A percentile compares a stretch with the other conserved stretches of the same genome.
Conservation (phyloP, 768 basidiomycete species). For the Lanmaoa pseudosensibilis region DNA sequence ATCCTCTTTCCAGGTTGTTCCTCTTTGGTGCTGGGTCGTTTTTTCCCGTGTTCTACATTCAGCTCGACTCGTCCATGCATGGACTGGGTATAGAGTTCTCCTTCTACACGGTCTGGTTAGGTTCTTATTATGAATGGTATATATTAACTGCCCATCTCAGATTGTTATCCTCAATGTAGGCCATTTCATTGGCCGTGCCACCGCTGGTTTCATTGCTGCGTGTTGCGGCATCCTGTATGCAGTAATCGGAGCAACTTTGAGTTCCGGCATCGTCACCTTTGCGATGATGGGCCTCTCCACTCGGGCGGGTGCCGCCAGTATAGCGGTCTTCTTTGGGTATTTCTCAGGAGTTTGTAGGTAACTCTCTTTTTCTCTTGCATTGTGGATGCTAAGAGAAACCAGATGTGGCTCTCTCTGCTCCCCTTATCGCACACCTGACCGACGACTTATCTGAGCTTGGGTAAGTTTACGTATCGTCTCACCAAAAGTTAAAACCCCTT, state of each 20-base stretch:
- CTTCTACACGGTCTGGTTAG: constrained; percentile 50
- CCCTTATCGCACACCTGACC: constrained; percentile 45
- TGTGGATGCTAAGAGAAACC: neutral
- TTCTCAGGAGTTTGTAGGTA: constrained; percentile 46
- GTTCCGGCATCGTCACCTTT: constrained; percentile 42
- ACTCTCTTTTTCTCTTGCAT: neutral
- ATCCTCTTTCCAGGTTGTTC: constrained; percentile 10
- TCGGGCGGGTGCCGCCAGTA: constrained; percentile 37
- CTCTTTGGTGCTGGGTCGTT: constrained; percentile 24
- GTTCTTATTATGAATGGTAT: neutral
- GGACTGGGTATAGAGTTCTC: constrained; percentile 46
- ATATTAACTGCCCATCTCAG: constrained; percentile 19
- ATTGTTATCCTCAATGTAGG: constrained; percentile 39
- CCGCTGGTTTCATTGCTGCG: constrained; percentile 38
- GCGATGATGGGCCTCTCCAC: constrained; percentile 41
- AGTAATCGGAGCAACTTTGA: constrained; percentile 37
- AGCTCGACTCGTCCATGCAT: constrained; percentile 52
- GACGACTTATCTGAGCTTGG: constrained; percentile 51
- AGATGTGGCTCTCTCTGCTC: constrained; percentile 43
- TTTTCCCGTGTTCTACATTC: constrained; percentile 47
- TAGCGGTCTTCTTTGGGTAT: constrained; percentile 48
- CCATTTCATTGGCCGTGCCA: constrained; percentile 37
- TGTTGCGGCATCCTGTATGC: constrained; percentile 46
- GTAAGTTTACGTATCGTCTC: constrained; percentile 20
- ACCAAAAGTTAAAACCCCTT: neutral